Base-by-base conservation (phyloP, 257 asterid genomes). In the Asclepias syriaca region DNA sequence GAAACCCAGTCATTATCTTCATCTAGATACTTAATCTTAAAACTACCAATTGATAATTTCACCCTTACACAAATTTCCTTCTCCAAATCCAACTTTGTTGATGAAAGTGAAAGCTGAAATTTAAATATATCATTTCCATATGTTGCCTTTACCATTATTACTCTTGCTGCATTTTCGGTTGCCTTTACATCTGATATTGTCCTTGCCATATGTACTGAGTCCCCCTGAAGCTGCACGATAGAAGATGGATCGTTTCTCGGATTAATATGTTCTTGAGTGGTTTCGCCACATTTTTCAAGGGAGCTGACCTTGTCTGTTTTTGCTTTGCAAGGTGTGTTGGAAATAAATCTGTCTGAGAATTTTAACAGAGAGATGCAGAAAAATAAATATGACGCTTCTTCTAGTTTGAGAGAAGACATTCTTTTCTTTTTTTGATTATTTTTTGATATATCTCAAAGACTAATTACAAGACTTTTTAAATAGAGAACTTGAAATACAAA, bases 1-100 rank as follows among this genome's bases (percentile, higher is more conserved):
- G 18, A 21, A 60, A 75, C 27, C 75, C 58, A 75, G 32, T 70
- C 27, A 11, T 13, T 24, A 5, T 53, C 79, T 37, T 75, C 71
- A 69, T 69, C 79, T 27, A 50, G 37, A 69, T 75, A 69, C 21
- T 57, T 48, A 5, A 75, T 75, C 24, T 65, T 60, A 37, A 59
- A 69, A 22, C 65, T 69, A 15, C 27, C 56, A 69, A 69, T 39
- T 4, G 60, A n/a, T 50, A 69, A 15, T 7, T 34, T 69, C 46
- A 75, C 19, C 75, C 75, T 57, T 39, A 21, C 64, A 53, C 37
- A 65, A 49, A 75, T 70, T 75, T 69, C 75, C 69, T 39, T 54
- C 48, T 75, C 69, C n/a, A 64, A 64, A 16, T 64, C 51, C 24
- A 39, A 16, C 50, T 64, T 64, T 6, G 29, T 39, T 37, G 71